Evolutionary conservation across 768 basidiomycete genomes (phyloP).

Genomic region (Hericium alpestre): DNA sequence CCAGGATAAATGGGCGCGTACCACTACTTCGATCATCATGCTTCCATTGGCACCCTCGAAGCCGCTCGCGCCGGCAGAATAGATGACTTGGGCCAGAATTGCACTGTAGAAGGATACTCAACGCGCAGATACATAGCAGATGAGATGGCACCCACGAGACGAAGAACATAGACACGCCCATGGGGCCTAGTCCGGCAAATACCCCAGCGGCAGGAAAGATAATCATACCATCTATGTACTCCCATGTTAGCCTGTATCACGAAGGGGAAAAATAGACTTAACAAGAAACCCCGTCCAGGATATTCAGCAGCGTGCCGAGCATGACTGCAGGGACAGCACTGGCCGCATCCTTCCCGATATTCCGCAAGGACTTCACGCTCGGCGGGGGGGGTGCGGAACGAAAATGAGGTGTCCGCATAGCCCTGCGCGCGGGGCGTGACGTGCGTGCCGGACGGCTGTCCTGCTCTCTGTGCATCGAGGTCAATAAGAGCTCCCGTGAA

Average conservation of each 20-base stretch:
- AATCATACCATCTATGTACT: constrained; percentile 75
- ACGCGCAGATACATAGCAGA: background rate
- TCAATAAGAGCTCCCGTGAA: background rate
- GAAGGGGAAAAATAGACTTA: constrained; percentile 22
- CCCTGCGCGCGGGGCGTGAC: constrained; percentile 6
- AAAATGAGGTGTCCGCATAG: constrained; percentile 23
- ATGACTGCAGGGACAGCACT: constrained; percentile 71
- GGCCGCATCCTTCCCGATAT: constrained; percentile 9
- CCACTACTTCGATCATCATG: constrained; percentile 99
- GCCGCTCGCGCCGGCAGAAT: constrained; percentile 76
- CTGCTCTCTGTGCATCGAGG: constrained; percentile 16
- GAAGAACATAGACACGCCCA: constrained; percentile 95
- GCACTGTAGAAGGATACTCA: constrained; percentile 31
- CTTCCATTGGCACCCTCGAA: constrained; percentile 88
- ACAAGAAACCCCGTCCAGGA: constrained; percentile 92
- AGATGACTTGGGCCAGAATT: constrained; percentile 73
- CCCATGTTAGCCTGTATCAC: background rate
- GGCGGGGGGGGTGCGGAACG: constrained; percentile 47
- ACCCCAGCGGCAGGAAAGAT: constrained; percentile 80
- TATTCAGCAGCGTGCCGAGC: constrained; percentile 75
- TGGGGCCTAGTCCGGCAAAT: constrained; percentile 72
- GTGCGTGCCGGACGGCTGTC: constrained; percentile 11
- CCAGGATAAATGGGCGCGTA: constrained; percentile 28
- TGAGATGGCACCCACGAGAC: constrained; percentile 42
- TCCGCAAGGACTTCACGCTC: no score